A percentile compares a stretch with the other conserved stretches of the same genome.
Evolutionary conservation across 331 rosid genomes (phyloP).

Genomic region (Erythrophleum ivorense): DNA sequence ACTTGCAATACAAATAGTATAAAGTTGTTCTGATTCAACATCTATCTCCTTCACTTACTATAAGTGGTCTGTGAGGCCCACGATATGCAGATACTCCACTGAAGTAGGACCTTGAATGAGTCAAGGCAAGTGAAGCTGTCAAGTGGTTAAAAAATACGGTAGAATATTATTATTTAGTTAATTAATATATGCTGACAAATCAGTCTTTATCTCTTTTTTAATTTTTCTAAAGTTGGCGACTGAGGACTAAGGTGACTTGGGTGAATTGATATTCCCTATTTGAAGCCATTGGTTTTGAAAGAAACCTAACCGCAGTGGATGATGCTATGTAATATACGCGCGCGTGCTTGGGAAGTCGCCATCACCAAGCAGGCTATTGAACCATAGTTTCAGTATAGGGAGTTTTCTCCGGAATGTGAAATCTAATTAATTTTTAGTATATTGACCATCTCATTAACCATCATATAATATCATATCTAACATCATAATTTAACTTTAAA

Average conservation of each 20-base stretch:
- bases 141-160: conserved; percentile 38
- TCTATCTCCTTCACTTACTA: conserved; percentile 51
- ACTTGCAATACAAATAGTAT: conserved; percentile 41
- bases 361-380: conserved; percentile 26
- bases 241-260: conserved; percentile 38
- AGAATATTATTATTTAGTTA: conserved; percentile 18
- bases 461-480: neutral
- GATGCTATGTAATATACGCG: conserved; percentile 6
- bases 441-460: neutral
- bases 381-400: neutral
- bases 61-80: conserved; percentile 49
- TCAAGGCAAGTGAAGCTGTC: conserved; percentile 45
- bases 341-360: conserved; percentile 39
- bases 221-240: conserved; percentile 36
- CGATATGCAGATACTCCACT: conserved; percentile 40
- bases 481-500: neutral
- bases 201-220: conserved; percentile 33
- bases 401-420: neutral
- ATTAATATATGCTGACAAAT: conserved; percentile 31
- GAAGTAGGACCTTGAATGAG: conserved; percentile 46
- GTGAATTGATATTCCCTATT: conserved; percentile 45
- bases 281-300: conserved; percentile 32
- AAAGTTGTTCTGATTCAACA: conserved; percentile 54
- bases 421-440: neutral
- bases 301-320: conserved; percentile 48